phyloP scores from a whole-genome alignment of 805 yeast species.

The Helenozyma rhizophorensis region DNA sequence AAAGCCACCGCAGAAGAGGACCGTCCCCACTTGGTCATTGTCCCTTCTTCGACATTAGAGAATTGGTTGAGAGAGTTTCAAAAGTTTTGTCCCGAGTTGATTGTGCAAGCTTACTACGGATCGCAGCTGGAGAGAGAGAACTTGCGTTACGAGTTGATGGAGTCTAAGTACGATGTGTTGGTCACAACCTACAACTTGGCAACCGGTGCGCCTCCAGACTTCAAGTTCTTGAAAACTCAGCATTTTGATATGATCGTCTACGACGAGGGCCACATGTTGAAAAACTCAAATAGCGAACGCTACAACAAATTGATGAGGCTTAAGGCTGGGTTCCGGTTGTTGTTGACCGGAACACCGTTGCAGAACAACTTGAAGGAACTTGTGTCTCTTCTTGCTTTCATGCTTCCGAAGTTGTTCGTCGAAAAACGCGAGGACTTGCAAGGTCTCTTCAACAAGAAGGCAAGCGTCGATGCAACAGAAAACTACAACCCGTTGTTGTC shows the following conservation, averaged over 20 bases:
- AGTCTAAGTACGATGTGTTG: constrained; percentile 71
- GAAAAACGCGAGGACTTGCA: constrained; percentile 79
- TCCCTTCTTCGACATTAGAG: constrained; percentile 94
- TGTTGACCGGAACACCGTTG: constrained; percentile 94
- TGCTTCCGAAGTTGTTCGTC: constrained; percentile 76
- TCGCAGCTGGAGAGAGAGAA: constrained; percentile 80
- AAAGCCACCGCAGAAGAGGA: constrained; percentile 50
- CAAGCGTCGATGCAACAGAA: constrained; percentile 53
- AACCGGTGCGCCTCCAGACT: constrained; percentile 79
- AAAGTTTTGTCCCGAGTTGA: constrained; percentile 77
- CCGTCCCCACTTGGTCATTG: constrained; percentile 91
- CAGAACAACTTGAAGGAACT: constrained; percentile 90
- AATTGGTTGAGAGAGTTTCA: constrained; percentile 95
- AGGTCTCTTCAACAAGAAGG: constrained; percentile 82
- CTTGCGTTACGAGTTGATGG: constrained; percentile 62
- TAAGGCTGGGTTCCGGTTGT: constrained; percentile 74
- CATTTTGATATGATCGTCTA: constrained; percentile 85
- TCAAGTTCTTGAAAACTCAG: constrained; percentile 67
- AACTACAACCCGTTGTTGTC: constrained; percentile 77
- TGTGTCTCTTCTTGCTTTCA: constrained; percentile 85
- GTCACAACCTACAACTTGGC: constrained; percentile 94
- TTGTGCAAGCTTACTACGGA: constrained; percentile 93
- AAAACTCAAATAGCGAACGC: constrained; percentile 84
- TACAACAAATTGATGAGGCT: constrained; percentile 82
- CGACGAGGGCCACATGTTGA: constrained; percentile 97